Evolutionary conservation across 805 yeast species (phyloP).

Genomic region (Kluyveromyces wickerhamii): DNA sequence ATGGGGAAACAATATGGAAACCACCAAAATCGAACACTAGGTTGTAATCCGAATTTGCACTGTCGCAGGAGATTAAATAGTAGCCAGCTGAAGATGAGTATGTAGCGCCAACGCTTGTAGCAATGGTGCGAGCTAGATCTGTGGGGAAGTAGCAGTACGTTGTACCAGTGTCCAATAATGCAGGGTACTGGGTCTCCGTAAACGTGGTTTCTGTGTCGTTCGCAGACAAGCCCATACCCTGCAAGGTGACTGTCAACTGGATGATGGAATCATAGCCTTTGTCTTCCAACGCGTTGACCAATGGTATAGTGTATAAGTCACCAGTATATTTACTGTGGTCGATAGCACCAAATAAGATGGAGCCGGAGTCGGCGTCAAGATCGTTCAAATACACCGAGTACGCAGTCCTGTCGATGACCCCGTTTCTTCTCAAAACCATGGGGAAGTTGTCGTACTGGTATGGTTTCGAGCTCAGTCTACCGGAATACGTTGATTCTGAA

Average conservation of each 20-base stretch:
- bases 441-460: conserved; percentile 64
- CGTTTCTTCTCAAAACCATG: conserved; percentile 45
- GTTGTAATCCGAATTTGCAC: conserved; percentile 23
- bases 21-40: conserved; percentile 55
- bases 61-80: conserved; percentile 41
- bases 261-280: conserved; percentile 15
- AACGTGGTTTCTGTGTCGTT: conserved; percentile 17
- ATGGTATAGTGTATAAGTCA: conserved; percentile 39
- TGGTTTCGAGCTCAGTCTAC: conserved; percentile 12
- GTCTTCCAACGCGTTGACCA: conserved; percentile 33
- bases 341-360: conserved; percentile 65
- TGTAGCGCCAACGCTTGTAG: conserved; percentile 33
- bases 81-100: conserved; percentile 37
- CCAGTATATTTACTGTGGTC: conserved; percentile 59
- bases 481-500: conserved; percentile 53
- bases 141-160: conserved; percentile 43
- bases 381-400: conserved; percentile 58
- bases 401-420: conserved; percentile 44
- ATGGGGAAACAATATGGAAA: conserved; percentile 42
- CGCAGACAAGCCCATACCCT: conserved; percentile 26
- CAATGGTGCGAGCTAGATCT: conserved; percentile 19
- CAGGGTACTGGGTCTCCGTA: conserved; percentile 26
- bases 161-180: conserved; percentile 50
- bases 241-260: conserved; percentile 24
- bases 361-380: conserved; percentile 36